These are phyloP conservation scores for Tetrapisispora iriomotensis DNA, from an alignment of 805 yeast species.

Conservation along the genomic window DNA sequence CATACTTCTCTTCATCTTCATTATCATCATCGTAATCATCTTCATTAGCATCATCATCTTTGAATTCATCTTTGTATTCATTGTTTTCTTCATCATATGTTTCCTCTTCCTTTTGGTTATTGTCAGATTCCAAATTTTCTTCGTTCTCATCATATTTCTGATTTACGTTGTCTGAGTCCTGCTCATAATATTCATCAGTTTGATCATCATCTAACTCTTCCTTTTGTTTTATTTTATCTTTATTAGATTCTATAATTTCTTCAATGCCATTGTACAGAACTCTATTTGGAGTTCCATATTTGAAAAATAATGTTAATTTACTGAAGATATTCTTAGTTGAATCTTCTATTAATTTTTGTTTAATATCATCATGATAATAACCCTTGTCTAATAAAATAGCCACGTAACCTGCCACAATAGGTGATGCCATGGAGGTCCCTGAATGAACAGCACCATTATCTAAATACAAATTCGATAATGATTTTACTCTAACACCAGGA, in stretches of 20 bases:
- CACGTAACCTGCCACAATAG: constrained; percentile 57
- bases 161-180: neutral
- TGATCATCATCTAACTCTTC: constrained; percentile 25
- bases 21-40: neutral
- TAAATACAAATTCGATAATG: constrained; percentile 34
- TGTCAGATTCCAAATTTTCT: neutral
- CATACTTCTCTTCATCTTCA: neutral
- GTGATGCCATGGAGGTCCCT: constrained; percentile 80
- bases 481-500: constrained; percentile 61
- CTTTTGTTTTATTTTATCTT: constrained; percentile 26
- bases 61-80: neutral
- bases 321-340: constrained; percentile 43
- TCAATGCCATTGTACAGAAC: constrained; percentile 35
- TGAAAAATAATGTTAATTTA: constrained; percentile 34
- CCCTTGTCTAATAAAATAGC: constrained; percentile 50
- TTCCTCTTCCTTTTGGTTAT: neutral
- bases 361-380: constrained; percentile 33
- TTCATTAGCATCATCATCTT: neutral
- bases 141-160: too few relatives aligned
- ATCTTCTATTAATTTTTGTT: constrained; percentile 33
- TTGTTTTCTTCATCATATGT: neutral
- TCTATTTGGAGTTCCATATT: constrained; percentile 52
- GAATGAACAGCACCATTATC: constrained; percentile 33
- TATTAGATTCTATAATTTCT: constrained; percentile 25
- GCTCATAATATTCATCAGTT: constrained; percentile 12